Percentiles rank a stretch among this genome's conserved stretches.
phyloP scores from a whole-genome alignment of 1,284 basidiomycete species.

The Inonotus obliquus region DNA sequence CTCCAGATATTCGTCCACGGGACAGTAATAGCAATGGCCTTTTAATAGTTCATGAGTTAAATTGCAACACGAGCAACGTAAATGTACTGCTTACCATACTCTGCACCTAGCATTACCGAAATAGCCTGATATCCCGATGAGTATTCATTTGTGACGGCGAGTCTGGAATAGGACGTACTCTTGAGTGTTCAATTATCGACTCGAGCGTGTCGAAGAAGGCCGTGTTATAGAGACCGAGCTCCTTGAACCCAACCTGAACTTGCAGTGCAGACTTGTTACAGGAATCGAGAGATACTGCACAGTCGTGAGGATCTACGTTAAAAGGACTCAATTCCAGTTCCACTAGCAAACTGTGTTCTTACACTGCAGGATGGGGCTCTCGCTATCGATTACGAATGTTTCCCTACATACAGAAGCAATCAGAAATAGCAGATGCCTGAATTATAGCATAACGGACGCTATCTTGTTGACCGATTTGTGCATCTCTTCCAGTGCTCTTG shows the following conservation, averaged over 20 bases:
- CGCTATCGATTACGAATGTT: no score
- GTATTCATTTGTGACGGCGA: no score
- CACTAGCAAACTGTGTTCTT: no score
- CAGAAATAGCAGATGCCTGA: neutral
- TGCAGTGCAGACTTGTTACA: neutral
- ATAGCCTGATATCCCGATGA: no score
- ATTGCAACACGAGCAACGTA: no score
- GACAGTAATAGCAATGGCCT: neutral
- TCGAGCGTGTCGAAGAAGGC: neutral
- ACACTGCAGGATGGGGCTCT: no score
- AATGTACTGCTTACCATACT: no score
- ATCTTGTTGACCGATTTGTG: neutral
- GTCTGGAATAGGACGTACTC: neutral
- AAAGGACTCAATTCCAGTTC: neutral
- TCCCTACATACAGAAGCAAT: no score
- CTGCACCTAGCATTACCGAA: no score
- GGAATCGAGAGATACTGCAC: neutral
- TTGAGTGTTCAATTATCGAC: neutral
- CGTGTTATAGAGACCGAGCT: neutral
- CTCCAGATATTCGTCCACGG: neutral
- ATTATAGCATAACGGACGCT: neutral
- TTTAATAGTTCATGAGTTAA: no score
- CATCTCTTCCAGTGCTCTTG: conserved; percentile 8
- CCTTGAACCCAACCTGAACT: neutral
- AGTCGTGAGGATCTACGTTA: neutral